Evolutionary conservation across 352 stramenopile species (phyloP), one percentile per base, ranked within the genome.

Genomic region (Aphanomyces cochlioides): DNA sequence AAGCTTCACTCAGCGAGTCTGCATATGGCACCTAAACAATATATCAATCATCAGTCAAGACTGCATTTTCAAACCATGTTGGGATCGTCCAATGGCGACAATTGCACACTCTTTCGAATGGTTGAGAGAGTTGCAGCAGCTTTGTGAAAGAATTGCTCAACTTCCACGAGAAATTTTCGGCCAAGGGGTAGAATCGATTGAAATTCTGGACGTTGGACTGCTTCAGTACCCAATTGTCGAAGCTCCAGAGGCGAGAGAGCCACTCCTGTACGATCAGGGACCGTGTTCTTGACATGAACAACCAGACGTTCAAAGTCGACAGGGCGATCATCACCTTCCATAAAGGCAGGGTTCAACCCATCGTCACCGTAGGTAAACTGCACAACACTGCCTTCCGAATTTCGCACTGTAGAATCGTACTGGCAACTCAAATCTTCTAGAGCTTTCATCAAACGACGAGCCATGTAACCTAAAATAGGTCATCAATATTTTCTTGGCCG

Each of bases 331-430:
- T 96, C 89, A 47, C 84, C 82, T 74, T 97, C 92, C 96, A 99
- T 99, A 75, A 92, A 97, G 47, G 95, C 90, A 36, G 98, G 97
- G 78, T 99, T 98, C 57, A 99, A 76, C 13, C 96, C 96, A 78
- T 99, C 98, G 75, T 99, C 98, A 69, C 98, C 98, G 75, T 99
- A 99, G 3, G 88, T 96, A 72, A 99, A 99, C 78, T 99, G 97
- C 17, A 99, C 97, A 56, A 99, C 94, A 0, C 80, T 79, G 10
- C 87, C 85, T 73, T 95, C 87, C 4, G 83, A 93, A 76, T 93
- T 96, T 45, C 88, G 86, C 72, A 97, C 90, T 0, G 89, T 97
- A 67, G 90, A 80, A 48, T 98, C 95, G 74, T 98, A 98, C 71
- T 97, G 88, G 75, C 96, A 96, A 48, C 82, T 96, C 60, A 99